Evolutionary conservation across 2,329 filamentous ascomycete species (phyloP).

Genomic region (Pestalotiopsis sp.): DNA sequence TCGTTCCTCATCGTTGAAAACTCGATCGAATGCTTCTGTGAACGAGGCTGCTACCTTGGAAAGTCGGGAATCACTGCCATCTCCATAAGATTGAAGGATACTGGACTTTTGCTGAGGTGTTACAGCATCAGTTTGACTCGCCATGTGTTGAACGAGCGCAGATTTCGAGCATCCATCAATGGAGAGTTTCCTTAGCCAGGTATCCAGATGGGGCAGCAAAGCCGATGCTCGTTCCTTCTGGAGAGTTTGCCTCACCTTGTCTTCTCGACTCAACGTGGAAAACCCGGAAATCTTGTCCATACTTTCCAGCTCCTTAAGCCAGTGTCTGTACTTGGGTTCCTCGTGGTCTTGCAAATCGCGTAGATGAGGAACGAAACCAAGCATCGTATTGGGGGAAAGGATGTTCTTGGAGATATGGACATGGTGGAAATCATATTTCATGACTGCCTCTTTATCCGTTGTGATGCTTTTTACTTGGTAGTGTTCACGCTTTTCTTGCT

Average conservation of each 20-base stretch:
- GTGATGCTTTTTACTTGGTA: slow-evolving; percentile 48
- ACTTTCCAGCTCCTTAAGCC: slow-evolving; percentile 59
- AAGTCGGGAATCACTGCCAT: slow-evolving; percentile 43
- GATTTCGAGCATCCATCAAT: slow-evolving; percentile 56
- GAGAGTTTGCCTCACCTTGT: slow-evolving; percentile 52
- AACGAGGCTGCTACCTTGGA: slow-evolving; percentile 52
- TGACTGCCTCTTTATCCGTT: slow-evolving; percentile 54
- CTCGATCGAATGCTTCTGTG: slow-evolving; percentile 57
- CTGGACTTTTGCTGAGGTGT: slow-evolving; percentile 58
- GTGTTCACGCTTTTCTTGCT: slow-evolving; percentile 46
- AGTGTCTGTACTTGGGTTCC: slow-evolving; percentile 56
- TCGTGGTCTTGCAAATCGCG: slow-evolving; percentile 60
- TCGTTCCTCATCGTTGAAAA: slow-evolving; percentile 46
- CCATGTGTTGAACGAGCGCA: slow-evolving; percentile 56
- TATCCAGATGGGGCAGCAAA: slow-evolving; percentile 55
- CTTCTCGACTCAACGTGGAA: slow-evolving; percentile 52
- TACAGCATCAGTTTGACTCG: slow-evolving; percentile 47
- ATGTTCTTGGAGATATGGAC: slow-evolving; percentile 63
- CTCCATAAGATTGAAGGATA: slow-evolving; percentile 50
- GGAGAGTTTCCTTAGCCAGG: slow-evolving; percentile 52
- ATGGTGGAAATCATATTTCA: slow-evolving; percentile 62
- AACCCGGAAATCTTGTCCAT: slow-evolving; percentile 62
- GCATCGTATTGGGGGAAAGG: slow-evolving; percentile 60
- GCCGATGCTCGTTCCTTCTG: slow-evolving; percentile 54
- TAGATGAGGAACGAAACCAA: slow-evolving; percentile 62